A percentile compares a stretch with the other conserved stretches of the same genome.
Evolutionary conservation across 2,329 filamentous ascomycete genomes (phyloP).

Genomic region (Alternaria gansuensis): DNA sequence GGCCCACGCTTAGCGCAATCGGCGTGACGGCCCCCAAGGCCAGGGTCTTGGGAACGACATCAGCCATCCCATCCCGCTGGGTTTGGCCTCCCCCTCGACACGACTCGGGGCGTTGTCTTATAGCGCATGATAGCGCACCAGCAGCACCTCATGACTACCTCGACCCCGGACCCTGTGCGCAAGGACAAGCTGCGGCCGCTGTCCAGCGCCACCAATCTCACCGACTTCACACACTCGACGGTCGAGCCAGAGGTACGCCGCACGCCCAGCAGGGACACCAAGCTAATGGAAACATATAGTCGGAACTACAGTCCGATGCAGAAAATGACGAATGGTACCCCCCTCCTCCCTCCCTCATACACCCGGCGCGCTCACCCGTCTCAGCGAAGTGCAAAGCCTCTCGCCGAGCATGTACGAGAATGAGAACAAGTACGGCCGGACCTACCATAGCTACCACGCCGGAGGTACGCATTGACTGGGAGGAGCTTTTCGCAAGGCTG

Average conservation of each 20-base stretch:
- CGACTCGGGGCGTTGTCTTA: conserved; percentile 19
- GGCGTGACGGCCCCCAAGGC: conserved; percentile 29
- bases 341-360: background rate
- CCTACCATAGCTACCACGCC: conserved; percentile 53
- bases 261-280: conserved; percentile 10
- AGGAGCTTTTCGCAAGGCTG: background rate
- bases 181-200: conserved; percentile 28
- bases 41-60: conserved; percentile 31
- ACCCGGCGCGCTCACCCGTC: conserved; percentile 28
- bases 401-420: conserved; percentile 53
- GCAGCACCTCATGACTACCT: conserved; percentile 22
- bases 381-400: conserved; percentile 52
- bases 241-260: conserved; percentile 31
- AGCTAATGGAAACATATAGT: conserved; percentile 39
- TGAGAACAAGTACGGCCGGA: conserved; percentile 53
- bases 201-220: conserved; percentile 34
- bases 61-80: conserved; percentile 29
- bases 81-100: conserved; percentile 29
- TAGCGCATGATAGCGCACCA: conserved; percentile 13
- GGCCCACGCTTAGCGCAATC: conserved; percentile 20
- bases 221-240: conserved; percentile 30
- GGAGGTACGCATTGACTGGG: conserved; percentile 45
- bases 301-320: conserved; percentile 45
- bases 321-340: conserved; percentile 45
- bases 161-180: conserved; percentile 8